Conservation (phyloP, 768 basidiomycete genomes). For the Phylloporus scabripes region DNA sequence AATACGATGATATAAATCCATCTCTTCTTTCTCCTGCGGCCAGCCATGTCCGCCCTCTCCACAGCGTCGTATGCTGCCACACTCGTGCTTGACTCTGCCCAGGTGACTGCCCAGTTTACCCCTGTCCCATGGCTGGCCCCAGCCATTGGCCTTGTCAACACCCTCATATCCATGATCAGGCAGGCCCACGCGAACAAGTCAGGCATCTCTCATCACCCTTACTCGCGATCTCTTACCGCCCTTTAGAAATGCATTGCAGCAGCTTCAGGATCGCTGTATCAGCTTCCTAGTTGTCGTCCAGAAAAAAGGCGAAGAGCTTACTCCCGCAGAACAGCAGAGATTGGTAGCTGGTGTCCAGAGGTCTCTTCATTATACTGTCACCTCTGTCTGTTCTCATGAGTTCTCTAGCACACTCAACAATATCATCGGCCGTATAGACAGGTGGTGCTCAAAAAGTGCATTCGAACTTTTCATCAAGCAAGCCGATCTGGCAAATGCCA, state of each 20-base stretch:
- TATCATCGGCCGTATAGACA: constrained; percentile 39
- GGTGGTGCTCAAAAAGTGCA: constrained; percentile 37
- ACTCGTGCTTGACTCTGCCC: constrained; percentile 27
- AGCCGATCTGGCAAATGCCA: constrained; percentile 38
- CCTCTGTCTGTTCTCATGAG: constrained; percentile 7
- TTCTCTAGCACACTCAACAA: constrained; percentile 26
- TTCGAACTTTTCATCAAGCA: constrained; percentile 44
- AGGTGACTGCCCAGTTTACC: constrained; percentile 42
- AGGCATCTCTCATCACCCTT: background rate
- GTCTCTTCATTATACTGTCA: constrained; percentile 10
- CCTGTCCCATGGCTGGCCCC: constrained; percentile 45
- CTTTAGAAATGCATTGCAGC: constrained; percentile 37
- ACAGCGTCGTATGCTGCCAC: constrained; percentile 9
- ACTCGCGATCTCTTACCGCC: constrained; percentile 1
- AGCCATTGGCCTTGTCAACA: constrained; percentile 37
- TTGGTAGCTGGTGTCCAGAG: constrained; percentile 32
- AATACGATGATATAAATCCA: background rate
- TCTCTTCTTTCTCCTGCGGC: background rate
- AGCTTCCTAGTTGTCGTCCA: constrained; percentile 37
- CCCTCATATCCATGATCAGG: constrained; percentile 43
- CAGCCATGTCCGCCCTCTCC: constrained; percentile 13
- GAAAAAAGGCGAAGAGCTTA: constrained; percentile 28
- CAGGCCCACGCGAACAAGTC: constrained; percentile 47
- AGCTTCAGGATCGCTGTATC: constrained; percentile 44
- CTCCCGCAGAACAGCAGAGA: constrained; percentile 28